phyloP scores from a whole-genome alignment of 768 basidiomycete genomes.

The Xanthoconium stramineum region DNA sequence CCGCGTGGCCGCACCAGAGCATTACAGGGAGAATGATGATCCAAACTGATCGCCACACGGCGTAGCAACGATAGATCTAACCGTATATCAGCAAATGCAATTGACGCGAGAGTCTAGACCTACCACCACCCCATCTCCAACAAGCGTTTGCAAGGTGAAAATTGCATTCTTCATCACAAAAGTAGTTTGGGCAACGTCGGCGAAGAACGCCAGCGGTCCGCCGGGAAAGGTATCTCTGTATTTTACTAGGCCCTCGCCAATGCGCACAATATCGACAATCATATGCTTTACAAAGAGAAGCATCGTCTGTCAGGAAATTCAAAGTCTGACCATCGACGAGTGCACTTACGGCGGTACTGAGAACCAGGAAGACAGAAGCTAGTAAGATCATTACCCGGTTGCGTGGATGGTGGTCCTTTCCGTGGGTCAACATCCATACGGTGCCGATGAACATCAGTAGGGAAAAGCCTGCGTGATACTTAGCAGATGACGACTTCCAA shows the following conservation, averaged over 20 bases:
- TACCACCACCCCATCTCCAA: neutral
- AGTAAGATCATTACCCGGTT: neutral
- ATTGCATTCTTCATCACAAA: neutral
- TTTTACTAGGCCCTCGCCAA: no score
- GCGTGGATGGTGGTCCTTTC: no score
- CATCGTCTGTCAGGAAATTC: neutral
- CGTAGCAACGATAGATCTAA: neutral
- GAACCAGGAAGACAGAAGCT: neutral
- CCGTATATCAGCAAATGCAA: neutral
- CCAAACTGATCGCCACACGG: neutral
- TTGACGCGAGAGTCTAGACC: neutral
- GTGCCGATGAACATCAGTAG: neutral
- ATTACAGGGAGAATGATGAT: neutral
- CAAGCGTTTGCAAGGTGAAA: neutral
- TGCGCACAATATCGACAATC: neutral
- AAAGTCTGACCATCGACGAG: neutral
- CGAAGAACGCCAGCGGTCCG: neutral
- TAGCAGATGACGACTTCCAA: neutral
- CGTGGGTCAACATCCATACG: neutral
- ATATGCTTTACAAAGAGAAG: neutral
- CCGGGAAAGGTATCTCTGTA: neutral
- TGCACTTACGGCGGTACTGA: neutral
- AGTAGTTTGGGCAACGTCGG: neutral
- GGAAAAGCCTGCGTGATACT: neutral
- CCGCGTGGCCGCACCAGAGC: neutral